Percentiles rank a stretch among this genome's conserved stretches.
Conservation (phyloP, 257 asterid genomes). For the Solanum sitiens region DNA sequence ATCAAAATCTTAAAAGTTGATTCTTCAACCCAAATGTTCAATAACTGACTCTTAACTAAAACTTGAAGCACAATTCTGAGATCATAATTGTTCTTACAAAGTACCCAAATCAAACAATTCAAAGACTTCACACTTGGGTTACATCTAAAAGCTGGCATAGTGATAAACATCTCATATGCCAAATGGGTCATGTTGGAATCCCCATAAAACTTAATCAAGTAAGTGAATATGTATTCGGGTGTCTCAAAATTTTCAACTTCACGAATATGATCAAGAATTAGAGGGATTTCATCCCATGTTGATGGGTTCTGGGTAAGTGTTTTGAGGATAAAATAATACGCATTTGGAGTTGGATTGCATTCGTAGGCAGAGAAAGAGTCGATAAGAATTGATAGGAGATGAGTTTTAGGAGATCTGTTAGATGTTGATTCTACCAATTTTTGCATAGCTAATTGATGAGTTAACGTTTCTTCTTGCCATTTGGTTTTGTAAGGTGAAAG, state of each 20-base stretch:
- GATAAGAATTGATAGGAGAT: conserved; percentile 35
- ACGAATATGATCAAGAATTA: conserved; percentile 38
- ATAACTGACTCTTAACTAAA: conserved; percentile 26
- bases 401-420: conserved; percentile 7
- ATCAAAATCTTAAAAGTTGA: conserved; percentile 48
- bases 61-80: conserved; percentile 35
- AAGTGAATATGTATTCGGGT: conserved; percentile 43
- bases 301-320: conserved; percentile 18
- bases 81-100: conserved; percentile 32
- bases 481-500: conserved; percentile 34
- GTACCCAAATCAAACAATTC: conserved; percentile 42
- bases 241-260: conserved; percentile 35
- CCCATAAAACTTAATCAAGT: conserved; percentile 57
- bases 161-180: conserved; percentile 49
- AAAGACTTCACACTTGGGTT: conserved; percentile 37
- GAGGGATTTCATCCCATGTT: conserved; percentile 27
- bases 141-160: conserved; percentile 50
- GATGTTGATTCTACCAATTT: conserved; percentile 22
- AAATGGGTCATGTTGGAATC: conserved; percentile 18
- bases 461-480: conserved; percentile 29
- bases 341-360: conserved; percentile 43
- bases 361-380: conserved; percentile 37
- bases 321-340: conserved; percentile 47
- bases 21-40: conserved; percentile 50
- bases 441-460: conserved; percentile 40